A percentile compares a stretch with the other conserved stretches of the same genome.
Evolutionary conservation across 2,329 filamentous ascomycete genomes (phyloP).

Genomic region (Colletotrichum horii): DNA sequence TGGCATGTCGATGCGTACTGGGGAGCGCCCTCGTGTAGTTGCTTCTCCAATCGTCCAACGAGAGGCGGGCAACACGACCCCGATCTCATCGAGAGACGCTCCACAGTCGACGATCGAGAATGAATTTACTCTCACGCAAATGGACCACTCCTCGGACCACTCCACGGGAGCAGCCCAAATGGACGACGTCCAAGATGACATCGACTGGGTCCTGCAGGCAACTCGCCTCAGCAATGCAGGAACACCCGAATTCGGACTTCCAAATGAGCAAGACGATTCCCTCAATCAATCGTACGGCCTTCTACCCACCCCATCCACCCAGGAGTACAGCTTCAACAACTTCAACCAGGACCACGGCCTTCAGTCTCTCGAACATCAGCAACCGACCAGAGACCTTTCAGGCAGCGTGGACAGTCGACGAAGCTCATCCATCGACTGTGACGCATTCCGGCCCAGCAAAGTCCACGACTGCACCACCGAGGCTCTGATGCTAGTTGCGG

Average conservation of each 20-base stretch:
- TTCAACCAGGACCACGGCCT: neutral
- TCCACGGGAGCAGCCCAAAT: neutral
- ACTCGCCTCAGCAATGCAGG: neutral
- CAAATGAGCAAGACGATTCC: neutral
- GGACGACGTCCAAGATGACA: neutral
- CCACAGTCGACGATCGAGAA: neutral
- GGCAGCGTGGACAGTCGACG: neutral
- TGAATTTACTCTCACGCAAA: neutral
- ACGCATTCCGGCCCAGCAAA: neutral
- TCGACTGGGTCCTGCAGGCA: neutral
- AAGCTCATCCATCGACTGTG: neutral
- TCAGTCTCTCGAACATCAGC: neutral
- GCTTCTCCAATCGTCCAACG: neutral
- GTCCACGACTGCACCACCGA: neutral
- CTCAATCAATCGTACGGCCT: neutral
- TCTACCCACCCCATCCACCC: neutral
- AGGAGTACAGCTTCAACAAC: neutral
- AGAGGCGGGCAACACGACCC: neutral
- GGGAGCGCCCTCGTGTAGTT: neutral
- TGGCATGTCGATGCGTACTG: conserved; percentile 4
- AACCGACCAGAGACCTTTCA: neutral
- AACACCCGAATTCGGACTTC: neutral
- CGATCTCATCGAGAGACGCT: neutral
- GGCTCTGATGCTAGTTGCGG: neutral
- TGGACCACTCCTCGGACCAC: neutral